phyloP scores from a whole-genome alignment of 2,329 filamentous ascomycete species.

The Neonectria hederae region DNA sequence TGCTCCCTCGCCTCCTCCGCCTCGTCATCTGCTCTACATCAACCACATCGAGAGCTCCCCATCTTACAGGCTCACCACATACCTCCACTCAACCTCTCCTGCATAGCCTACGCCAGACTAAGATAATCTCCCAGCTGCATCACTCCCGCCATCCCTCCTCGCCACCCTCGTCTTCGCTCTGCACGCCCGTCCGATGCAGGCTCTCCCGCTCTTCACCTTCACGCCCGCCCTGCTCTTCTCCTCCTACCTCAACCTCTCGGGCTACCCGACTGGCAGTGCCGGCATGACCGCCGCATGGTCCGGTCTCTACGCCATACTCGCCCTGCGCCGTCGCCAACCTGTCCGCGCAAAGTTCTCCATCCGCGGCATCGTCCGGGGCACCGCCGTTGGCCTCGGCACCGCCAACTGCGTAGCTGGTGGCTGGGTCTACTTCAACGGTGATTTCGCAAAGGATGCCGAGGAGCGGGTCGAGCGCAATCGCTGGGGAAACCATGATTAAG shows the following conservation, averaged over 20 bases:
- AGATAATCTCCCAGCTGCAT: slow-evolving; percentile 54
- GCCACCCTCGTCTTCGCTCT: slow-evolving; percentile 66
- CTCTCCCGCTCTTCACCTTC: slow-evolving; percentile 62
- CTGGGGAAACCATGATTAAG: slow-evolving; percentile 54
- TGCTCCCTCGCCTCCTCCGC: slow-evolving; percentile 1
- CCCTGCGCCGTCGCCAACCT: slow-evolving; percentile 57
- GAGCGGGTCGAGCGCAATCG: slow-evolving; percentile 60
- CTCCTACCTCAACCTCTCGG: slow-evolving; percentile 68
- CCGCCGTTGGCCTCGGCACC: slow-evolving; percentile 59
- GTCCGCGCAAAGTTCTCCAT: slow-evolving; percentile 55
- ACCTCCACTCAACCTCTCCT: background rate
- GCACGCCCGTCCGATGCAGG: slow-evolving; percentile 63
- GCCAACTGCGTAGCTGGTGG: slow-evolving; percentile 60
- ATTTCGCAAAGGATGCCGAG: slow-evolving; percentile 60
- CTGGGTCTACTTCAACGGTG: slow-evolving; percentile 62
- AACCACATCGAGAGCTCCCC: slow-evolving; percentile 1
- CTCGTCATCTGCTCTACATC: slow-evolving; percentile 6
- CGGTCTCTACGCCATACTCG: slow-evolving; percentile 66
- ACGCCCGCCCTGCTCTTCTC: slow-evolving; percentile 64
- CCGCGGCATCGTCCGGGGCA: slow-evolving; percentile 60
- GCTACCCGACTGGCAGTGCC: slow-evolving; percentile 65
- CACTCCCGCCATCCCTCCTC: slow-evolving; percentile 63
- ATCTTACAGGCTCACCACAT: slow-evolving; percentile 4
- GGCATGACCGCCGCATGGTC: slow-evolving; percentile 66
- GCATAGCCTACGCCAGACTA: background rate